Evolutionary conservation across 306 rosid genomes (phyloP).

Genomic region (Vigna trinervia): DNA sequence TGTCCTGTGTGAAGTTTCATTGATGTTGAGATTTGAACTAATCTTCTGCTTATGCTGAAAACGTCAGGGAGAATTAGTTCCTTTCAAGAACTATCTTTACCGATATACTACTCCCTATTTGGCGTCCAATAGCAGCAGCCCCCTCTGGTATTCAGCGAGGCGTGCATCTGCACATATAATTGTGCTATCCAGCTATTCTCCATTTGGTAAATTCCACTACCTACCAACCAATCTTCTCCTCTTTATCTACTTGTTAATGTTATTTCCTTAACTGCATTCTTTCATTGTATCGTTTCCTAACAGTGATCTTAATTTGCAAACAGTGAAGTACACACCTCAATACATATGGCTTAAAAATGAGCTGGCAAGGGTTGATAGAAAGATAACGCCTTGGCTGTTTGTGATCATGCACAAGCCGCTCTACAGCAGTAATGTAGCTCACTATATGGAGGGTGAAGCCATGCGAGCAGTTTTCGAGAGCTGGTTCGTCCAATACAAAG

Average conservation of each 20-base stretch:
- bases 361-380: constrained; percentile 75
- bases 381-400: constrained; percentile 94
- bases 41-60: no score
- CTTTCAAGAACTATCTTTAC: constrained; percentile 75
- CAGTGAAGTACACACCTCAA: constrained; percentile 97
- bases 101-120: constrained; percentile 78
- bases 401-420: constrained; percentile 88
- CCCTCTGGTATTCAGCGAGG: constrained; percentile 94
- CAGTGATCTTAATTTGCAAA: constrained; percentile 26
- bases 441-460: constrained; percentile 96
- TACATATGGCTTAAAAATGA: constrained; percentile 75
- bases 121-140: constrained; percentile 84
- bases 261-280: background rate
- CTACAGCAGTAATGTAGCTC: constrained; percentile 81
- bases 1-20: no score
- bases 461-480: constrained; percentile 83
- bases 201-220: constrained; percentile 73
- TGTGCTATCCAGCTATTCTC: constrained; percentile 86
- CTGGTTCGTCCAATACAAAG: constrained; percentile 79
- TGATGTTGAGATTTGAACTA: no score
- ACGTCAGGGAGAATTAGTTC: constrained; percentile 79
- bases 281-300: background rate
- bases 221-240: constrained; percentile 41
- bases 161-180: constrained; percentile 97
- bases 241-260: background rate